These are phyloP conservation scores for Penicillium daleae DNA, from an alignment of 495 filamentous ascomycete species.

Conservation along the genomic window DNA sequence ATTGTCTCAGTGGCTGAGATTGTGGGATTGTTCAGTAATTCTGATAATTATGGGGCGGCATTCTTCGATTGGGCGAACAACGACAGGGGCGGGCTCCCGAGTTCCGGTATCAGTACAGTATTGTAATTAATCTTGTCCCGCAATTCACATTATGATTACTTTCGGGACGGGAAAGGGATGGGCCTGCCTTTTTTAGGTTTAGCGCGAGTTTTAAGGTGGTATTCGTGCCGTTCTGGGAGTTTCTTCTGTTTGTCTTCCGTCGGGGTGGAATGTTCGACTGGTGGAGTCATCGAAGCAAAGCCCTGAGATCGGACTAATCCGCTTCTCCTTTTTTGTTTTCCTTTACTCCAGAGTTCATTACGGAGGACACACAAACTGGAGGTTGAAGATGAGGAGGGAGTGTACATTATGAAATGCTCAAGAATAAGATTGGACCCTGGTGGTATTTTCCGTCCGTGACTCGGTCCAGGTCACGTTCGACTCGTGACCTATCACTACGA, in stretches of 20 bases:
- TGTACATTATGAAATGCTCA: background rate
- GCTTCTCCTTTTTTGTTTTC: slow-evolving; percentile 3
- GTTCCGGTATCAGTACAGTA: slow-evolving; percentile 5
- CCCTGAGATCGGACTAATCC: slow-evolving; percentile 8
- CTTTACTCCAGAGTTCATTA: background rate
- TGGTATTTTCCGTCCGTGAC: background rate
- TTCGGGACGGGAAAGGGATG: background rate
- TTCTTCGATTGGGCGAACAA: background rate
- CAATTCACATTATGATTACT: background rate
- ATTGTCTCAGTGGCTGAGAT: background rate
- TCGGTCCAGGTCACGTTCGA: background rate
- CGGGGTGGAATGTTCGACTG: slow-evolving; percentile 34
- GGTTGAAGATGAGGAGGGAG: background rate
- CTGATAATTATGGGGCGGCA: background rate
- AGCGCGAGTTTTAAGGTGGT: slow-evolving; percentile 4
- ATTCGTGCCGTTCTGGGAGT: slow-evolving; percentile 8
- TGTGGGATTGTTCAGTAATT: too few species aligned
- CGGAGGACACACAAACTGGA: background rate
- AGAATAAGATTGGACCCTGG: background rate
- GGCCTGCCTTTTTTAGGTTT: slow-evolving; percentile 2
- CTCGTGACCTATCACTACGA: background rate
- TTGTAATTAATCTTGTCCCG: slow-evolving; percentile 3
- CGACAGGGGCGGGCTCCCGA: slow-evolving; percentile 3
- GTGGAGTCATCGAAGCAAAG: slow-evolving; percentile 26
- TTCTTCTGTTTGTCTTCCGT: background rate